Conservation (phyloP, 768 basidiomycete species). For the Mycena galopus region DNA sequence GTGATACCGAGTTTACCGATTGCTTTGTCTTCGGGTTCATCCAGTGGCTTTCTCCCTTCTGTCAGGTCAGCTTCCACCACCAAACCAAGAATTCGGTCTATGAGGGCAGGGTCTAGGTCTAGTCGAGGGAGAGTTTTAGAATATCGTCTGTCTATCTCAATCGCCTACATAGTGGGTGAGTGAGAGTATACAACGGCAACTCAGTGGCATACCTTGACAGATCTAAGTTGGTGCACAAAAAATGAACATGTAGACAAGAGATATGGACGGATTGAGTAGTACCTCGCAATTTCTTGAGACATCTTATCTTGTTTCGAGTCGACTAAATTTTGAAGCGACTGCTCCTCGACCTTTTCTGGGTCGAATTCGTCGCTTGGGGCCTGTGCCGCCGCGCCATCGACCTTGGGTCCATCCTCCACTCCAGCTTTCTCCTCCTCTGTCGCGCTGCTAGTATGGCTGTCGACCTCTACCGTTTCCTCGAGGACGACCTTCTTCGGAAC, state of each 20-base stretch:
- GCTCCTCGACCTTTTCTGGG: conserved; percentile 61
- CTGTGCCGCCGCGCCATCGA: conserved; percentile 16
- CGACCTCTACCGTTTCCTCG: conserved; percentile 38
- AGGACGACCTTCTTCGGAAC: conserved; percentile 79
- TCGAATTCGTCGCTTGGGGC: conserved; percentile 45
- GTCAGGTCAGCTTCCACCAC: conserved; percentile 50
- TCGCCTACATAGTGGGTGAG: conserved; percentile 64
- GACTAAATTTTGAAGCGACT: conserved; percentile 76
- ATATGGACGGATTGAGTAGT: neutral
- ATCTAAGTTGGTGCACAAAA: conserved; percentile 41
- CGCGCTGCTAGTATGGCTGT: conserved; percentile 32
- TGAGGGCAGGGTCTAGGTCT: conserved; percentile 70
- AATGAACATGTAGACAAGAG: neutral
- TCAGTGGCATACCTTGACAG: conserved; percentile 69
- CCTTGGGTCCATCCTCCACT: conserved; percentile 27
- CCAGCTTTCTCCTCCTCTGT: conserved; percentile 40
- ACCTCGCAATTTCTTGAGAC: conserved; percentile 82
- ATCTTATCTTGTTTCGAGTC: conserved; percentile 86
- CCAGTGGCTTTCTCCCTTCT: conserved; percentile 54
- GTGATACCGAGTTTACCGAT: conserved; percentile 80
- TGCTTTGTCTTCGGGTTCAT: conserved; percentile 79
- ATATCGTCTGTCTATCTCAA: conserved; percentile 86
- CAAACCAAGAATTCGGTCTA: conserved; percentile 71
- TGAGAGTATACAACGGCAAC: neutral
- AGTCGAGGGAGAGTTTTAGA: conserved; percentile 73